Conservation (phyloP, 768 basidiomycete species). For the Tylopilus cervinicoccineus region DNA sequence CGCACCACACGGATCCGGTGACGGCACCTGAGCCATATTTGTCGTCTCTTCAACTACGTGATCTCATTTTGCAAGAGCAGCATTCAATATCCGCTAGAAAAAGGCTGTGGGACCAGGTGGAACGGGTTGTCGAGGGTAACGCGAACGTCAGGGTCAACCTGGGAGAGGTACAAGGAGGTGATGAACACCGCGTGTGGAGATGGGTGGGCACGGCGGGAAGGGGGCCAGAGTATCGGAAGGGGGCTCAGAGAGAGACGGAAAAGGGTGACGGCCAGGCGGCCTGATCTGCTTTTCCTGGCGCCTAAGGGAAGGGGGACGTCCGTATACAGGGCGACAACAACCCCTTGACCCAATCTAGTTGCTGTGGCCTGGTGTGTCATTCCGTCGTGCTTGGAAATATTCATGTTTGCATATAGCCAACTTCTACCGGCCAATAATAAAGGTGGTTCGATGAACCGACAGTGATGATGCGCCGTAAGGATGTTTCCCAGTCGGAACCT, state of each 20-base stretch:
- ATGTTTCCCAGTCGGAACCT: slow-evolving; percentile 25
- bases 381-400: slow-evolving; percentile 12
- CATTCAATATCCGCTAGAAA: slow-evolving; percentile 65
- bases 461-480: slow-evolving; percentile 14
- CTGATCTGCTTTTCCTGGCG: slow-evolving; percentile 17
- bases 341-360: slow-evolving; percentile 24
- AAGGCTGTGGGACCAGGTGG: slow-evolving; percentile 78
- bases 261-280: slow-evolving; percentile 24
- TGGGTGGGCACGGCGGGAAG: slow-evolving; percentile 67
- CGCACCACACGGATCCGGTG: slow-evolving; percentile 79
- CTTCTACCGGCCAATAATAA: slow-evolving; percentile 19
- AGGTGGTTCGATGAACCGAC: slow-evolving; percentile 25
- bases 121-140: slow-evolving; percentile 83
- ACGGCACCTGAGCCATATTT: slow-evolving; percentile 71
- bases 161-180: slow-evolving; percentile 80
- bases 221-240: slow-evolving; percentile 33
- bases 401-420: slow-evolving; percentile 21
- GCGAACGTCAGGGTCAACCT: slow-evolving; percentile 83
- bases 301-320: slow-evolving; percentile 6
- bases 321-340: slow-evolving; percentile 15
- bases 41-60: slow-evolving; percentile 83
- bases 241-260: slow-evolving; percentile 26
- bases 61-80: slow-evolving; percentile 78
- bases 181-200: slow-evolving; percentile 87
- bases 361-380: slow-evolving; percentile 11